Evolutionary conservation across 2,329 filamentous ascomycete genomes (phyloP).

Genomic region (Cryphonectria parasitica): DNA sequence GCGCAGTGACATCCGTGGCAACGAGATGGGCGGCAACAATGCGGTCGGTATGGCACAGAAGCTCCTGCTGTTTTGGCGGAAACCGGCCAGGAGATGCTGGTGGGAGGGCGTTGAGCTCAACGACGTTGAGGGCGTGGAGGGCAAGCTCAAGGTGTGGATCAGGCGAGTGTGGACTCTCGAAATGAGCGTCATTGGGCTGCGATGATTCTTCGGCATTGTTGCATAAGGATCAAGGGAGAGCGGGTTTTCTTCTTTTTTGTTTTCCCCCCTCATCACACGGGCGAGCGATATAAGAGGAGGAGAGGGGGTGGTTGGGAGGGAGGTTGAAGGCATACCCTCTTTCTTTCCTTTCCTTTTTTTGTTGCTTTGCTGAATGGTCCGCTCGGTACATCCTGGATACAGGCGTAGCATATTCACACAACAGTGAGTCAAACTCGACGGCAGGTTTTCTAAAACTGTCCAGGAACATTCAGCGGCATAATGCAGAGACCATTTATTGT

Average conservation of each 20-base stretch:
- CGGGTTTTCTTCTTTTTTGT: background rate
- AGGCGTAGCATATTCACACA: background rate
- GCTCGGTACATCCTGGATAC: background rate
- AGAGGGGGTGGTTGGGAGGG: too few species aligned
- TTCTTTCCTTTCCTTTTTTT: background rate
- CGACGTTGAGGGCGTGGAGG: conserved; percentile 86
- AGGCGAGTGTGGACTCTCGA: conserved; percentile 97
- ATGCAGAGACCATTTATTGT: conserved; percentile 29
- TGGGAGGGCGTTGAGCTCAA: conserved; percentile 97
- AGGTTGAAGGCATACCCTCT: conserved; percentile 6
- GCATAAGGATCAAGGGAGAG: background rate
- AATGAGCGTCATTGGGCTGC: conserved; percentile 91
- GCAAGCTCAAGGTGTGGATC: conserved; percentile 97
- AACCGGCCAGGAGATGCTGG: conserved; percentile 95
- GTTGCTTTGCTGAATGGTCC: background rate
- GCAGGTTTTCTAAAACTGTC: background rate
- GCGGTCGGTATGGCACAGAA: conserved; percentile 99
- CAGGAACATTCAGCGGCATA: conserved; percentile 11
- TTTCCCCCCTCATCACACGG: background rate
- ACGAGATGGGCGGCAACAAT: conserved; percentile 68
- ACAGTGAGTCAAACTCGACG: background rate
- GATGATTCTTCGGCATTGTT: conserved; percentile 47
- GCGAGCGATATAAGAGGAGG: background rate
- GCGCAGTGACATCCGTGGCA: conserved; percentile 87
- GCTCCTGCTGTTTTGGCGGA: conserved; percentile 95